Evolutionary conservation across 352 stramenopile species (phyloP), one percentile per base, ranked within the genome.

Genomic region (Pythium graminicola): DNA sequence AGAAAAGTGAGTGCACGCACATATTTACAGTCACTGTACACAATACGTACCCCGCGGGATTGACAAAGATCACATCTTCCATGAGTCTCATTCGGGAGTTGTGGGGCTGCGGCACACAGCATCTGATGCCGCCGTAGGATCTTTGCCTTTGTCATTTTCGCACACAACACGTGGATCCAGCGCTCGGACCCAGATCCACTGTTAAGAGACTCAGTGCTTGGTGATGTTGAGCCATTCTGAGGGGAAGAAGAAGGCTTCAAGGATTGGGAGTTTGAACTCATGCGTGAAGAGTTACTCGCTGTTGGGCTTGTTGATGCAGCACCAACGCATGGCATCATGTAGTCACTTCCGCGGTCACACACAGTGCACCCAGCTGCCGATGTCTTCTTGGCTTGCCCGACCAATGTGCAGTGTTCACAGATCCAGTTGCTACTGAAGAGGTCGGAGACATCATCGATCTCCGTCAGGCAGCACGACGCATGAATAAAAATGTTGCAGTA

Each of bases 401-500:
- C 69, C 0, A 85, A 54, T 3, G 62, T 87, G 55, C 84, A 95
- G 0, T 71, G 68, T 45, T 95, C 84, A 48, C 84, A 95, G 27
- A 89, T 90, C 84, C 81, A 95, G 29, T 89, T 91, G 54, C 75
- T 90, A 57, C 67, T 52, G 53, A 85, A 80, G 32, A 87, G 76
- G 22, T 74, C 61, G 0, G 68, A 54, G 2, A 72, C 76, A 6
- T 68, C 69, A 2, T 76, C 74, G 43, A 87, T 76, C 39, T 89
- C 75, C n/a, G 67, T 86, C 44, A 86, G 69, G 14, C 74, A 88
- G 54, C 84, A 93, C n/a, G 82, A 71, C 0, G 84, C 76, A 38
- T 94, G 84, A 26, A 89, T 75, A 51, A 85, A 80, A 7, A 81
- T 79, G 54, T 85, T 89, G 68, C 84, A 94, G 44, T 88, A 86